phyloP scores from a whole-genome alignment of 495 filamentous ascomycete genomes.

The Daldinia decipiens region DNA sequence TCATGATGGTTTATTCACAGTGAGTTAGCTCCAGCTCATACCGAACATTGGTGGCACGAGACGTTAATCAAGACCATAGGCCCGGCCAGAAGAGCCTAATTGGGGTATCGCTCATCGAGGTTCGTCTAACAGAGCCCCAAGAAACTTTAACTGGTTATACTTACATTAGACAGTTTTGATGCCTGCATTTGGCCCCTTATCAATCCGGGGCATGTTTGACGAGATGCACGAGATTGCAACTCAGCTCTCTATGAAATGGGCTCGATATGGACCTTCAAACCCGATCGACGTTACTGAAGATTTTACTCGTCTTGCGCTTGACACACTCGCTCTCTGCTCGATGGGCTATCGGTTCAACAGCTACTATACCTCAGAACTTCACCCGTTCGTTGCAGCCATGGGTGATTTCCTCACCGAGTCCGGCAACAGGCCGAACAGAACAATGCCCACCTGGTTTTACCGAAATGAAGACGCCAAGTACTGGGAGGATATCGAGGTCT shows the following conservation, averaged over 20 bases:
- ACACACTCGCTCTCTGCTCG: conserved; percentile 76
- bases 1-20: conserved; percentile 75
- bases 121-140: conserved; percentile 18
- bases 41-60: background rate
- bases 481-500: conserved; percentile 64
- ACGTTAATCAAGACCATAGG: conserved; percentile 44
- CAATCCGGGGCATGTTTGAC: conserved; percentile 75
- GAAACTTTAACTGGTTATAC: conserved; percentile 1
- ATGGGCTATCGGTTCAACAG: conserved; percentile 82
- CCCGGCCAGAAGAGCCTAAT: conserved; percentile 67
- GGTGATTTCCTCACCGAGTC: conserved; percentile 65
- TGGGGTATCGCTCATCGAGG: conserved; percentile 78
- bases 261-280: conserved; percentile 66
- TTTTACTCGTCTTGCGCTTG: conserved; percentile 78
- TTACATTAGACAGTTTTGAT: conserved; percentile 51
- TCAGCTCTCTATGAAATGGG: conserved; percentile 81
- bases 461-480: conserved; percentile 66
- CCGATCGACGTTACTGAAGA: conserved; percentile 72
- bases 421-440: conserved; percentile 61
- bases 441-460: conserved; percentile 63
- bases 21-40: conserved; percentile 16
- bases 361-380: conserved; percentile 72
- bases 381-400: conserved; percentile 77
- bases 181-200: conserved; percentile 77
- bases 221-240: conserved; percentile 79